Evolutionary conservation across 164 flowering plant genomes (phyloP).

Genomic region (Vitis rotundifolia): DNA sequence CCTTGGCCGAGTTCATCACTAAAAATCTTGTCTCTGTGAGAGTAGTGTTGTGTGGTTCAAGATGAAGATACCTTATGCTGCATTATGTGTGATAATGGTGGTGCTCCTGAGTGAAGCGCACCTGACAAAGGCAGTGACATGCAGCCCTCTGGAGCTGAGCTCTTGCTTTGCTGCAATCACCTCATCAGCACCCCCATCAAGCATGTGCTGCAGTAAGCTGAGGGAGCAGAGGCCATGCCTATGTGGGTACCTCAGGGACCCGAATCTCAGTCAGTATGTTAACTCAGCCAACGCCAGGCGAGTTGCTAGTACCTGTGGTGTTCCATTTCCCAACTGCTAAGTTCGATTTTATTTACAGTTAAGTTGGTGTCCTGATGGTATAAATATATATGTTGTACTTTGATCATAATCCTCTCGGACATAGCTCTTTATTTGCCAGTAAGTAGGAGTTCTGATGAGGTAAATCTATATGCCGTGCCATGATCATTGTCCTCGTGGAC

Average conservation of each 20-base stretch:
- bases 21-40: too few relatives aligned
- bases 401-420: too few relatives aligned
- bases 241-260: constrained; percentile 35
- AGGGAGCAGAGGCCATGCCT: constrained; percentile 52
- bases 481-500: too few relatives aligned
- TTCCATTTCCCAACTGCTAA: constrained; percentile 28
- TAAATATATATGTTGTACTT: too few relatives aligned
- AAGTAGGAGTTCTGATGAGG: too few relatives aligned
- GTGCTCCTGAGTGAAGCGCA: constrained; percentile 1
- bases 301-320: constrained; percentile 29
- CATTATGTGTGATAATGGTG: constrained; percentile 8
- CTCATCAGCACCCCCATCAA: constrained; percentile 18
- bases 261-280: constrained; percentile 21
- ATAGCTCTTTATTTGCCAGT: too few relatives aligned
- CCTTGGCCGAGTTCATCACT: too few relatives aligned
- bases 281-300: constrained; percentile 30
- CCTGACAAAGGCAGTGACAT: constrained; percentile 24
- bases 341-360: too few relatives aligned
- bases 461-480: too few relatives aligned
- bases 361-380: too few relatives aligned
- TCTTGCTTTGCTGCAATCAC: constrained; percentile 24
- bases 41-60: background rate
- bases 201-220: constrained; percentile 36
- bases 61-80: constrained; percentile 4
- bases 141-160: constrained; percentile 18